Percentiles rank a stretch among this genome's conserved stretches.
phyloP scores from a whole-genome alignment of 2,329 filamentous ascomycete species.

The Coleophoma cylindrospora region DNA sequence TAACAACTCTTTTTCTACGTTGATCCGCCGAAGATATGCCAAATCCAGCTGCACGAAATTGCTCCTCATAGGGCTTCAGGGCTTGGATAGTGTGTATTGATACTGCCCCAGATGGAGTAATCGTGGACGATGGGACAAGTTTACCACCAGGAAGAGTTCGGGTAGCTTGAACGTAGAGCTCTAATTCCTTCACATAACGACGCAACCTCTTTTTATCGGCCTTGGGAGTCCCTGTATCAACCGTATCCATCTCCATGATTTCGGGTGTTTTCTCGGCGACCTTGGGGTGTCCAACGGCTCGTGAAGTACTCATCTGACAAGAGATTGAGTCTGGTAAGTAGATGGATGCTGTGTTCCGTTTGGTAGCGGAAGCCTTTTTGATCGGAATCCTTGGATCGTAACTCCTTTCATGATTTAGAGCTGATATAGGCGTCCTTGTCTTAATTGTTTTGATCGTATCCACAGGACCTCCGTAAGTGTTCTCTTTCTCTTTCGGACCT shows the following conservation, averaged over 20 bases:
- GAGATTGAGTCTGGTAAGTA: neutral
- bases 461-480: conserved; percentile 13
- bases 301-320: neutral
- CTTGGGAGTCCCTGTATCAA: conserved; percentile 22
- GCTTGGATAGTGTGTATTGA: conserved; percentile 44
- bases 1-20: conserved; percentile 5
- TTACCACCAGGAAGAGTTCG: conserved; percentile 32
- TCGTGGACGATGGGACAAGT: conserved; percentile 16
- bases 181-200: conserved; percentile 34
- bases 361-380: neutral
- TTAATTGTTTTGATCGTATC: conserved; percentile 8
- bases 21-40: conserved; percentile 50
- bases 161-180: conserved; percentile 34
- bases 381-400: conserved; percentile 17
- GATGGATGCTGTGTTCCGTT: no score
- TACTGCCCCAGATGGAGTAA: conserved; percentile 34
- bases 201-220: conserved; percentile 38
- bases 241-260: neutral
- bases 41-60: conserved; percentile 49
- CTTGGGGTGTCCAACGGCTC: neutral
- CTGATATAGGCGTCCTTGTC: neutral
- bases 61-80: conserved; percentile 45
- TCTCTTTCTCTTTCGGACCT: neutral
- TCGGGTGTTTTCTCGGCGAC: neutral
- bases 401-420: conserved; percentile 1